Base-by-base conservation (phyloP, 2,329 filamentous ascomycete species). In the Penicillium sp. region DNA sequence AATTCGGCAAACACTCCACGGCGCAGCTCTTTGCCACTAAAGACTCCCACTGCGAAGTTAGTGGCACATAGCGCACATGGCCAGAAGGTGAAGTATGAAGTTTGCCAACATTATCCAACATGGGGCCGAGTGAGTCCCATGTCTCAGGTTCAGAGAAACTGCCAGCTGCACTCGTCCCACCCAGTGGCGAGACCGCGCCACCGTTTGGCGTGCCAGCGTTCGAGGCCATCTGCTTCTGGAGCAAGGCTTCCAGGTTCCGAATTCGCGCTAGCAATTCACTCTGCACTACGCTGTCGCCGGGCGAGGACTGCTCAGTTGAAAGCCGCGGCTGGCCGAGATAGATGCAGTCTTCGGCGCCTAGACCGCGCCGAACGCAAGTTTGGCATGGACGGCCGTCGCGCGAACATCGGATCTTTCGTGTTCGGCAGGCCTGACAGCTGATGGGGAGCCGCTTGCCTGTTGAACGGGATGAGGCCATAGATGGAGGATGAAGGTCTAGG, bases 371-470 rank as follows among this genome's bases (percentile, higher is more conserved):
- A 9, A 69, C 60, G 56, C 69, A 72, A 3, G 68, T 70, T 35
- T 70, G 63, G 39, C 69, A 72, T 21, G 69, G 68, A 13, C 62
- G 60, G n/a, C 61, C 61, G 53, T 69, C 66, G 22, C 69, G 69
- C 22, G 66, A 63, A 51, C 69, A 72, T 24, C 64, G 61, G 37
- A 72, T 71, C 47, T 72, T 72, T 41, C 69, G 58, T 10, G 61
- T 64, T 40, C 69, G 64, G 53, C 69, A 72, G 33, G 69, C 68
- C 51, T 71, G 68, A 37, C 69, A 72, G 47, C 65, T 70, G 35
- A 71, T 65, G 10, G 69, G 69, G 22, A 70, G 59, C 9, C 68
- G 63, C 49, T 67, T 69, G 38, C 64, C 63, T 7, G 59, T 52
- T 21, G 63, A 58, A 12, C 61, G 64, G 38, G 57, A 60, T 39